Evolutionary conservation across 129 eudicot species (phyloP).

Genomic region (Tagetes patula): DNA sequence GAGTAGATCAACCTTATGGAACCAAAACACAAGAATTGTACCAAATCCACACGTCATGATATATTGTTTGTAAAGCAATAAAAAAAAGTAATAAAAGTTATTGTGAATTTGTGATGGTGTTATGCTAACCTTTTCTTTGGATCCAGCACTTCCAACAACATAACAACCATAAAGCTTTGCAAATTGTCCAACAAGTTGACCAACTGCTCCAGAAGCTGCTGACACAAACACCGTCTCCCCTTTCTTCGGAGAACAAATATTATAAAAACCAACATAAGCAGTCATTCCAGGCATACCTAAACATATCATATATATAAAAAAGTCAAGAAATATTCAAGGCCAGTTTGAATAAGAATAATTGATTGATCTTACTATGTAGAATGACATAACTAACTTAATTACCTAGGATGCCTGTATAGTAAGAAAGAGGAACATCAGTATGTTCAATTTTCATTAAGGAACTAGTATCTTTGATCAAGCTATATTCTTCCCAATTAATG

Average conservation of each 20-base stretch:
- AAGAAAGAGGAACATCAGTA: slow-evolving; percentile 2
- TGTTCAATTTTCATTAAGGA: background rate
- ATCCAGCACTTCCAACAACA: slow-evolving; percentile 32
- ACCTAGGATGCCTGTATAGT: background rate
- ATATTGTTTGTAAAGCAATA: too few relatives aligned
- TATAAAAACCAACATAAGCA: slow-evolving; percentile 4
- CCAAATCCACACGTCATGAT: background rate
- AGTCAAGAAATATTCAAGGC: background rate
- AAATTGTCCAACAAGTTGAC: slow-evolving; percentile 6
- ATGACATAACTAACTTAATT: background rate
- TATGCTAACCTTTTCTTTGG: slow-evolving; percentile 23
- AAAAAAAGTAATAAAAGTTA: background rate
- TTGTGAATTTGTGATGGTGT: background rate
- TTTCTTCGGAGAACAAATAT: slow-evolving; percentile 7
- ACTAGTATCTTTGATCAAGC: background rate
- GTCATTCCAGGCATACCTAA: slow-evolving; percentile 1
- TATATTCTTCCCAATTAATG: background rate
- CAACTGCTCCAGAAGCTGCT: background rate
- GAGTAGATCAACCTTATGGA: slow-evolving; percentile 31
- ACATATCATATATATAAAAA: background rate
- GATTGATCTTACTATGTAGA: too few relatives aligned
- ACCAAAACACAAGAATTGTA: background rate
- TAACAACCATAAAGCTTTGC: background rate
- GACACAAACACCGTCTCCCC: background rate
- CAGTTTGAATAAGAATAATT: too few relatives aligned